These are phyloP conservation scores for Thinopyrum elongatum DNA, from an alignment of 176 grass and related monocot genomes.

Conservation along the genomic window DNA sequence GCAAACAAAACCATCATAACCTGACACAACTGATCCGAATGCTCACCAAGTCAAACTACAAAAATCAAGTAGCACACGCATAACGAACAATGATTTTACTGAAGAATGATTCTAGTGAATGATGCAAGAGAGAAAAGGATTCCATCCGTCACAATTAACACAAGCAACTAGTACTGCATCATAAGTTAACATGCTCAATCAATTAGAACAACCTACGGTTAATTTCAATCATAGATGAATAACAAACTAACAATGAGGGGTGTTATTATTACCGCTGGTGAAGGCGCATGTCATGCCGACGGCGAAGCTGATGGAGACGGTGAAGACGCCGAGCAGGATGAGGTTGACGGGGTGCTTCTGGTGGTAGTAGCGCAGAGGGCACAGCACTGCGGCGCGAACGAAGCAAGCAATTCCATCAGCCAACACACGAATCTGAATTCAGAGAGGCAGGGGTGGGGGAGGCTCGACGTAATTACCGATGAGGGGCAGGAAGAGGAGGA, in stretches of 20 bases:
- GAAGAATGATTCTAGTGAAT: too few species aligned
- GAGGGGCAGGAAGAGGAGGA: conserved; percentile 66
- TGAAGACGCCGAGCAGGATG: conserved; percentile 69
- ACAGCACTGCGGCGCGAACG: conserved; percentile 47
- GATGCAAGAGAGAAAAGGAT: neutral
- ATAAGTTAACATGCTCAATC: neutral
- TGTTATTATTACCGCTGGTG: conserved; percentile 54
- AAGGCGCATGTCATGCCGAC: conserved; percentile 76
- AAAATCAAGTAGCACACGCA: neutral
- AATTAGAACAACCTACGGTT: neutral
- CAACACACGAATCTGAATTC: neutral
- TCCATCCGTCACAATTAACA: neutral
- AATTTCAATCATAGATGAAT: neutral
- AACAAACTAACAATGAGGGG: neutral
- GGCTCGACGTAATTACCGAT: conserved; percentile 15
- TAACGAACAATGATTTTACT: neutral
- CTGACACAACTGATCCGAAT: neutral
- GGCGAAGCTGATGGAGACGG: conserved; percentile 64
- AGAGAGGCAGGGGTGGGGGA: too few species aligned
- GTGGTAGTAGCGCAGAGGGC: conserved; percentile 59
- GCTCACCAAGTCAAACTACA: neutral
- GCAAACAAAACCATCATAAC: neutral
- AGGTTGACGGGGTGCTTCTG: conserved; percentile 81
- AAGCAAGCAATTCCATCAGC: neutral
- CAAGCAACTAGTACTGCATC: neutral